These are phyloP conservation scores for Solanum habrochaites DNA, from an alignment of 257 asterid species.

Conservation along the genomic window DNA sequence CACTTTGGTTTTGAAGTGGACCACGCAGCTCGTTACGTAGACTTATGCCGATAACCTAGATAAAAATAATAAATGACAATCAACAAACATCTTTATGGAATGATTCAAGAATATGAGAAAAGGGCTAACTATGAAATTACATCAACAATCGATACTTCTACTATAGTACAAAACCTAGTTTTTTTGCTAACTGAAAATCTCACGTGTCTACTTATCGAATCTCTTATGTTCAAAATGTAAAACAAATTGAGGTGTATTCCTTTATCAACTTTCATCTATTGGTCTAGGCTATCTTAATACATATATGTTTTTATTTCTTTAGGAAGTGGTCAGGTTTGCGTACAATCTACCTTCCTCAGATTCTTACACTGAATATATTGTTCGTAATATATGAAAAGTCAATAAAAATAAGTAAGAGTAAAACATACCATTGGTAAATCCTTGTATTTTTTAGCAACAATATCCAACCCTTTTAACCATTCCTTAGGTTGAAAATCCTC, in stretches of 20 bases:
- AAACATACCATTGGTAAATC: constrained; percentile 25
- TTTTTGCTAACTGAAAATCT: not conserved
- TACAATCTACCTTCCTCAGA: rapidly evolving
- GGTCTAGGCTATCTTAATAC: not conserved
- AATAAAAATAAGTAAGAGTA: not conserved
- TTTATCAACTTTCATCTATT: not conserved
- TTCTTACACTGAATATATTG: rapidly evolving
- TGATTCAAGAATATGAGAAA: not conserved
- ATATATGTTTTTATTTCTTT: not conserved
- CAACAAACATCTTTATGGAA: not conserved
- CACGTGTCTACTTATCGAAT: not conserved
- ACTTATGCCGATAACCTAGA: constrained; percentile 50
- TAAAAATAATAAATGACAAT: not conserved
- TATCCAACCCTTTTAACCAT: constrained; percentile 41
- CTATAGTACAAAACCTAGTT: not conserved
- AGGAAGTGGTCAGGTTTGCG: rapidly evolving
- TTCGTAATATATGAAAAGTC: not conserved
- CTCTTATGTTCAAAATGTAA: not conserved
- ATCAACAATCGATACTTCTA: not conserved
- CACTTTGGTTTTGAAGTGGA: constrained; percentile 20
- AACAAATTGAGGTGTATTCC: not conserved
- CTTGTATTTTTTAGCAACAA: constrained; percentile 29
- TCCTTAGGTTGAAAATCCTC: constrained; percentile 42
- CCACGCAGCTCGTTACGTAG: constrained; percentile 61
- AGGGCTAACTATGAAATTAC: not conserved